These are phyloP conservation scores for Dioscorea alata DNA, from an alignment of 106 monocot species.

Conservation along the genomic window DNA sequence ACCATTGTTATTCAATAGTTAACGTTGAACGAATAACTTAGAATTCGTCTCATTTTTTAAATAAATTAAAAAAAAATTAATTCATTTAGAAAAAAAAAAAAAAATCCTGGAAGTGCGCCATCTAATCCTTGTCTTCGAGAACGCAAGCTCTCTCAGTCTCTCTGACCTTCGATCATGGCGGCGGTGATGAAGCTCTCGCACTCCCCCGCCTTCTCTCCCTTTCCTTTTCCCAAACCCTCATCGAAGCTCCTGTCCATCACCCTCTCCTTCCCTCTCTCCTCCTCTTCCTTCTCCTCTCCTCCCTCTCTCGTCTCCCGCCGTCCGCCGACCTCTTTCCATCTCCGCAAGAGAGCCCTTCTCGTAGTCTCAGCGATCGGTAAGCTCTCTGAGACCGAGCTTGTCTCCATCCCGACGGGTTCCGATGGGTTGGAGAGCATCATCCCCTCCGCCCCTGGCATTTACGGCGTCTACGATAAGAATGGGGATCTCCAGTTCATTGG, in stretches of 20 bases:
- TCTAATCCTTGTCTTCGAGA: no score
- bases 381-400: conserved; percentile 59
- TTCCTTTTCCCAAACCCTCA: conserved; percentile 1
- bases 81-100: no score
- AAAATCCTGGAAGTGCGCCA: no score
- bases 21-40: no score
- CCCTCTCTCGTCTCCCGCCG: background rate
- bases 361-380: conserved; percentile 30
- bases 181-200: no score
- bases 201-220: background rate
- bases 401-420: conserved; percentile 35
- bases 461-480: conserved; percentile 68
- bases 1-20: no score
- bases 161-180: no score
- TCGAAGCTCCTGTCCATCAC: background rate
- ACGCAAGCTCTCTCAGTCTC: no score
- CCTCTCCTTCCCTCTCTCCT: background rate
- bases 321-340: background rate
- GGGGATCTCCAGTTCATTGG: conserved; percentile 94
- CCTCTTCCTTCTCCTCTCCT: background rate
- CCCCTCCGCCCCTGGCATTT: conserved; percentile 63
- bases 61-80: no score
- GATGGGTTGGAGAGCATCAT: conserved; percentile 30
- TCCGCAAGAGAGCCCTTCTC: background rate
- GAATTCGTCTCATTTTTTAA: no score